Percentiles rank a stretch among this genome's conserved stretches.
Conservation (phyloP, 139 green algal species). For the Asterochloris erici region DNA sequence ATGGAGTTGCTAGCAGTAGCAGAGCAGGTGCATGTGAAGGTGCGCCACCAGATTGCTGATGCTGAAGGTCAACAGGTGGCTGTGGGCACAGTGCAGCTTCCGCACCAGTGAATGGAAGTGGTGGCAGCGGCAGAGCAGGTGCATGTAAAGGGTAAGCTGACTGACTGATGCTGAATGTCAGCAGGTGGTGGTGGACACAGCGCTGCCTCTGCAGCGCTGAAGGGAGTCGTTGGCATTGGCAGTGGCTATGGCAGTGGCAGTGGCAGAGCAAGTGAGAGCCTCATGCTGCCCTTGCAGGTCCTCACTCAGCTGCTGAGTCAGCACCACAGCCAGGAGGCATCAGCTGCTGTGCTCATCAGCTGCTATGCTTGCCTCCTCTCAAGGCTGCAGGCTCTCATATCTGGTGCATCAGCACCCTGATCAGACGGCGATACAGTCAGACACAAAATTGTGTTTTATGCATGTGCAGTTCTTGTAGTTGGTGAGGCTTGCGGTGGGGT, state of each 20-base stretch:
- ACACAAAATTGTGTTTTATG: too few species aligned
- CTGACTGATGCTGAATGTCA: conserved; percentile 30
- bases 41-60: conserved; percentile 31
- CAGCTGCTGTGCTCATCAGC: too few species aligned
- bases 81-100: background rate
- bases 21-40: conserved; percentile 47
- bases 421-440: too few species aligned
- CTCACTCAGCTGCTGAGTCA: too few species aligned
- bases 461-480: too few species aligned
- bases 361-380: too few species aligned
- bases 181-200: conserved; percentile 1
- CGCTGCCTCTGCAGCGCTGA: conserved; percentile 33
- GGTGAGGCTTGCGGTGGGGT: too few species aligned
- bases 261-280: background rate
- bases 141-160: conserved; percentile 38
- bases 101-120: conserved; percentile 41
- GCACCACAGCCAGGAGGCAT: too few species aligned
- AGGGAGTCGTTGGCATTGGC: conserved; percentile 34
- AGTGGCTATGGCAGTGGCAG: conserved; percentile 43
- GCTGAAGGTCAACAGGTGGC: conserved; percentile 22
- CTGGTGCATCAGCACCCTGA: too few species aligned
- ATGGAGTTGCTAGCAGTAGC: conserved; percentile 36
- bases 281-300: background rate
- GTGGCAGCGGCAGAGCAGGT: conserved; percentile 37
- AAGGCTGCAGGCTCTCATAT: too few species aligned